Conservation (phyloP, 805 yeast genomes). For the Candida railenensis region DNA sequence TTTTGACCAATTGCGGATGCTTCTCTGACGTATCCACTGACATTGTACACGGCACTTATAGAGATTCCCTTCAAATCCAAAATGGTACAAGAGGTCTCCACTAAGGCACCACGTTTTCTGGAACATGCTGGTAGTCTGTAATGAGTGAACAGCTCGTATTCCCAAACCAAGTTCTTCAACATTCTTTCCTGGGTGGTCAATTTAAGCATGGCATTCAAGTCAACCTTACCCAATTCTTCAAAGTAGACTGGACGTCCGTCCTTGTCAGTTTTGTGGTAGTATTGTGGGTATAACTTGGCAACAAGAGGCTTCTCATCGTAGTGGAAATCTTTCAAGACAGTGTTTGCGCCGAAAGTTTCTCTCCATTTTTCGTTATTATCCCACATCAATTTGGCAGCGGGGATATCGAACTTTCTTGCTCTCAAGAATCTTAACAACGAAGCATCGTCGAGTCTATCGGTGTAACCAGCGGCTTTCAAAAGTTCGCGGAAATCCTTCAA, state of each 20-base stretch:
- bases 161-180: slow-evolving; percentile 96
- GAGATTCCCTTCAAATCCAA: slow-evolving; percentile 95
- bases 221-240: slow-evolving; percentile 91
- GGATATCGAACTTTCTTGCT: slow-evolving; percentile 91
- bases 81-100: slow-evolving; percentile 96
- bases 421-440: slow-evolving; percentile 81
- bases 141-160: slow-evolving; percentile 85
- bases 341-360: slow-evolving; percentile 78
- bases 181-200: slow-evolving; percentile 94
- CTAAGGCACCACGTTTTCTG: slow-evolving; percentile 69
- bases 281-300: slow-evolving; percentile 90
- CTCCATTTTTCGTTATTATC: slow-evolving; percentile 91
- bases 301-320: slow-evolving; percentile 92
- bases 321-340: slow-evolving; percentile 81
- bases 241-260: slow-evolving; percentile 96
- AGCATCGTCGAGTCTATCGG: slow-evolving; percentile 84
- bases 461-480: slow-evolving; percentile 64
- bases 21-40: slow-evolving; percentile 83
- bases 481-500: slow-evolving; percentile 58
- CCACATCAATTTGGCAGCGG: slow-evolving; percentile 78
- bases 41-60: slow-evolving; percentile 78
- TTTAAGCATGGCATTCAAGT: slow-evolving; percentile 86
- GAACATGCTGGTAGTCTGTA: slow-evolving; percentile 94
- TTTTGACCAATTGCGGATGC: slow-evolving; percentile 95
- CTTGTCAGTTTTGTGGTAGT: slow-evolving; percentile 93